phyloP scores from a whole-genome alignment of 768 basidiomycete genomes.

The Asterophora parasitica region DNA sequence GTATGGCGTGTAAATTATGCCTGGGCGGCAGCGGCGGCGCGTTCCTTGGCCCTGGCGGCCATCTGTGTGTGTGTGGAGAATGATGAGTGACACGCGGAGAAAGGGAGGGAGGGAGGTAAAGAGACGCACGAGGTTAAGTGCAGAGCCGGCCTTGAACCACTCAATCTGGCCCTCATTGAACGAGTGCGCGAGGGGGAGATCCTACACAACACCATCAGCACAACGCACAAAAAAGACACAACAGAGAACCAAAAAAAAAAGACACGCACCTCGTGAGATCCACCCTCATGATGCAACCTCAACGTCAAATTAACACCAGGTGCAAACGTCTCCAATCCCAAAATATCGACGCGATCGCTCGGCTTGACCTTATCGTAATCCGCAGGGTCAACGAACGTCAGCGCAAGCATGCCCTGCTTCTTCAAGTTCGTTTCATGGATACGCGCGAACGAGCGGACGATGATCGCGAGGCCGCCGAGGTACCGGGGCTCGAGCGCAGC shows the following conservation, averaged over 20 bases:
- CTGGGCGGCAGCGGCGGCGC: neutral
- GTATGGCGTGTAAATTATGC: neutral
- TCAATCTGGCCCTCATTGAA: conserved; percentile 97
- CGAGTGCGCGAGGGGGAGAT: conserved; percentile 80
- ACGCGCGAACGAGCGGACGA: conserved; percentile 94
- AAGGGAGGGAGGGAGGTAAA: neutral
- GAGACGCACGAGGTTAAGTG: conserved; percentile 73
- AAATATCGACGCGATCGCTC: conserved; percentile 82
- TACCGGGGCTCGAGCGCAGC: conserved; percentile 94
- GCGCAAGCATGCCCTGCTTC: conserved; percentile 98
- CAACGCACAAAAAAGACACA: too few relatives aligned
- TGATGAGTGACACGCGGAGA: neutral
- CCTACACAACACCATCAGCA: neutral
- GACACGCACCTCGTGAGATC: conserved; percentile 53
- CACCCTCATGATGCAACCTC: conserved; percentile 77
- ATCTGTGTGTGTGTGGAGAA: conserved; percentile 4
- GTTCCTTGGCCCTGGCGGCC: conserved; percentile 15
- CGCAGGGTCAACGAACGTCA: conserved; percentile 86
- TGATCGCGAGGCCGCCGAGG: conserved; percentile 93
- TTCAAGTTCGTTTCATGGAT: conserved; percentile 99
- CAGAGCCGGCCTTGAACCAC: conserved; percentile 98
- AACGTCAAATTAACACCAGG: conserved; percentile 91
- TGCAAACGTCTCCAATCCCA: conserved; percentile 83
- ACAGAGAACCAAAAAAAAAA: too few relatives aligned
- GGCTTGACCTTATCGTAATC: conserved; percentile 94